Percentiles rank a stretch among this genome's conserved stretches.
Evolutionary conservation across 179 eudicot genomes (phyloP).

Genomic region (Sideroxylon spinosum): DNA sequence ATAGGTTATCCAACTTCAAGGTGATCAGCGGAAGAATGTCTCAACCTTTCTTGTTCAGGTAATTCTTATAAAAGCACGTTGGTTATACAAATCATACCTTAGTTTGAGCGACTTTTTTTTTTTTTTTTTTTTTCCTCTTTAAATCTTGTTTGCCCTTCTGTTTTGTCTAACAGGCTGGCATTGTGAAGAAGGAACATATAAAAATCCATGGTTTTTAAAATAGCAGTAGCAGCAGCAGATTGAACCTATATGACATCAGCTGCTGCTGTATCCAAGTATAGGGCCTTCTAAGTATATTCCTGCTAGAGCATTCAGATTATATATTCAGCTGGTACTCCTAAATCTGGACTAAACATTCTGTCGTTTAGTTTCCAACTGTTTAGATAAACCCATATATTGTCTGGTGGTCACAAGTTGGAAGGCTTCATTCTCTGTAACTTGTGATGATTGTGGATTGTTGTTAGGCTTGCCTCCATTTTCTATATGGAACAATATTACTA

Average conservation of each 20-base stretch:
- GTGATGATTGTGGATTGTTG: not conserved
- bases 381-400: not conserved
- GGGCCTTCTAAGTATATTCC: not conserved
- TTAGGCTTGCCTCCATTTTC: not conserved
- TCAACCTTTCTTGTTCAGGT: slow-evolving; percentile 41
- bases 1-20: slow-evolving; percentile 43
- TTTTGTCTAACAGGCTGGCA: slow-evolving; percentile 8
- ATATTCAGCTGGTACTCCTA: not conserved
- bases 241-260: not conserved
- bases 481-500: no score
- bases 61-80: not conserved
- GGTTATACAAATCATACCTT: not conserved
- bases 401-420: not conserved
- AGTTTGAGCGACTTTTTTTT: not conserved
- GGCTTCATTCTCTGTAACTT: not conserved
- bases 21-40: slow-evolving; percentile 44
- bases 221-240: not conserved
- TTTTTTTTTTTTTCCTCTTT: no score
- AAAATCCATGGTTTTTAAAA: slow-evolving; percentile 19
- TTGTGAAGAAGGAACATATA: slow-evolving; percentile 20
- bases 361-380: not conserved
- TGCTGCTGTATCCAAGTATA: not conserved
- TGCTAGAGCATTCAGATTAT: not conserved
- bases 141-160: not conserved
- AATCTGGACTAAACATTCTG: not conserved